Base-by-base conservation (phyloP, 2,329 filamentous ascomycete genomes). In the Epichloe brachyelytri region DNA sequence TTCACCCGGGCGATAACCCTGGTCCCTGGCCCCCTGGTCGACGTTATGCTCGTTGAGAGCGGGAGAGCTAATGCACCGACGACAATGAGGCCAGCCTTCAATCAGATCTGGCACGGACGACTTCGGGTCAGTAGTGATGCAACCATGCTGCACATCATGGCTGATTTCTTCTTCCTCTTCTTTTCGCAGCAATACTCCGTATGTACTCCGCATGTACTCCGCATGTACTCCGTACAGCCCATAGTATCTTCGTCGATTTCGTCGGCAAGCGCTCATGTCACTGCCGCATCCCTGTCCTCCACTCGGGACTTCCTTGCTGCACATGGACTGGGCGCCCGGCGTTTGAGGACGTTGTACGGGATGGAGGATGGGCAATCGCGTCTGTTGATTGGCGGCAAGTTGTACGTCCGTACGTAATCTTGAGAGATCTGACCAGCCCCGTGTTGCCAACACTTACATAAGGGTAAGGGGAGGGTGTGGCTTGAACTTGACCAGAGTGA, bases 1-100 rank as follows among this genome's bases (percentile, higher is more conserved):
- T 30, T 30, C 8, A 10, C 26, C 8, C 26, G 26, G 26, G 8
- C 8, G n/a, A 19, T 44, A 4, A 30, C 43, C 8, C 11, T 10
- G 26, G 26, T 2, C 22, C 6, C n/a, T n/a, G n/a, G n/a, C n/a
- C 11, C 30, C 30, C 43, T 37, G 39, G 41, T 51, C 15, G 33
- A 41, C 17, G 44, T 48, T 44, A 51, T 55, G 49, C 49, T 52
- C 40, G 39, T 49, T 19, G 45, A 51, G 51, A 51, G 51, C 54
- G 53, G 56, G 55, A 57, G 52, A 53, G 56, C 57, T 56, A 57
- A 58, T 53, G 56, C 55, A 54, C 43, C 36, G 17, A 46, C 50
- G 44, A 40, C 33, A 43, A 43, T 48, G 46, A 48, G 8, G 3
- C 30, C 26, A 11, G 39, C 46, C 15, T 30, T 51, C 20, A 14